A percentile compares a stretch with the other conserved stretches of the same genome.
Conservation (phyloP, 1,284 basidiomycete species). For the Puccinia polysora region DNA sequence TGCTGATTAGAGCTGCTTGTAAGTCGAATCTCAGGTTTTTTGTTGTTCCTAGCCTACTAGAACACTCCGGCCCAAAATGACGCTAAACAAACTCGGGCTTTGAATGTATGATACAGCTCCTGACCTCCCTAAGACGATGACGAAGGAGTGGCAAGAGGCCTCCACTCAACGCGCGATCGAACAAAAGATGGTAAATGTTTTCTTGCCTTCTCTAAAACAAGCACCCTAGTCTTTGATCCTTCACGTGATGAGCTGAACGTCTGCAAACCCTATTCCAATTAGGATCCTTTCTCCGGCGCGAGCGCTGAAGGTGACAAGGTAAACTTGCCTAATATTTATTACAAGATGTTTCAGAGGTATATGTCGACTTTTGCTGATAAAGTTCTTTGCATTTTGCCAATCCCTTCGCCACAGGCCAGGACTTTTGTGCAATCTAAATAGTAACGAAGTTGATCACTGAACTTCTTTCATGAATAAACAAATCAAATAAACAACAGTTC, state of each 20-base stretch:
- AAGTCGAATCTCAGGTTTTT: not conserved
- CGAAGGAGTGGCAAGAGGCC: conserved; percentile 44
- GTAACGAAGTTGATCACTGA: not conserved
- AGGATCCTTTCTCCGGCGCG: conserved; percentile 43
- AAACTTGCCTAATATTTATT: not conserved
- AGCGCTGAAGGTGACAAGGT: conserved; percentile 41
- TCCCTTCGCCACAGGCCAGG: not conserved
- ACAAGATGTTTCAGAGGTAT: not conserved
- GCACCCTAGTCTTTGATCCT: too few relatives aligned
- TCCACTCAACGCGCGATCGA: conserved; percentile 40
- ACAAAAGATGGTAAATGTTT: conserved; percentile 39
- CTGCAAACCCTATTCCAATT: not conserved
- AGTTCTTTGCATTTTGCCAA: not conserved
- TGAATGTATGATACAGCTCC: conserved; percentile 23
- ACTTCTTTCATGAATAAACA: too few relatives aligned
- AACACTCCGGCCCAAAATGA: not conserved
- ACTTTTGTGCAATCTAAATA: conserved; percentile 39
- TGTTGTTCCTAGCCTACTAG: not conserved
- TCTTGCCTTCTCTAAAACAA: not conserved
- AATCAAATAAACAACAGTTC: too few relatives aligned
- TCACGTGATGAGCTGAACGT: not conserved
- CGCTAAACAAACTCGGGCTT: not conserved
- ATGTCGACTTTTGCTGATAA: not conserved
- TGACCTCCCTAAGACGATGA: conserved; percentile 40
- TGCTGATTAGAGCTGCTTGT: conserved; percentile 26